Conservation (phyloP, 352 stramenopile genomes). For the Discostella stelligera region DNA sequence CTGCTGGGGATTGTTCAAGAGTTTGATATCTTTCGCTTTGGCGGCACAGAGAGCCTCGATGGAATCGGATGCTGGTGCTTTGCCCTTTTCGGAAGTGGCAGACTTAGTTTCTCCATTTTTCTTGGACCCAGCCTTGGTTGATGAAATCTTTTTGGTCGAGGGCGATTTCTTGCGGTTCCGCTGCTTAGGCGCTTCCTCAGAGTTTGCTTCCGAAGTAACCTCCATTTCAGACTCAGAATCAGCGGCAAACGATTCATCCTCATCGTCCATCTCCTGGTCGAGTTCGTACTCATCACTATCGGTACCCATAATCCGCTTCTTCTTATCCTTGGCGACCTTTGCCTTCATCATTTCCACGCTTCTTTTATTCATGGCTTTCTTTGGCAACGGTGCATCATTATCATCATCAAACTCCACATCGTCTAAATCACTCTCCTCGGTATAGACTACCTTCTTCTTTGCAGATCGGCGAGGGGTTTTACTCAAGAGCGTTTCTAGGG, state of each 20-base stretch:
- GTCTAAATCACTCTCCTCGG: constrained; percentile 21
- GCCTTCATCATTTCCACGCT: constrained; percentile 8
- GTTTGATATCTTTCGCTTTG: constrained; percentile 28
- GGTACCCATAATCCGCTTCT: constrained; percentile 13
- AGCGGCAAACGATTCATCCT: constrained; percentile 36
- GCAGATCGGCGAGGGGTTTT: constrained; percentile 13
- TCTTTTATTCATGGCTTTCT: constrained; percentile 9
- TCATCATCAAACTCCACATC: constrained; percentile 17
- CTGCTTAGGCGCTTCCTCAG: neutral
- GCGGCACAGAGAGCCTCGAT: constrained; percentile 25
- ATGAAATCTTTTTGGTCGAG: constrained; percentile 22
- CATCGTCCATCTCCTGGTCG: constrained; percentile 25
- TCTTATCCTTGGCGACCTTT: constrained; percentile 21
- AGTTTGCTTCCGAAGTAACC: constrained; percentile 3
- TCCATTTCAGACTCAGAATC: constrained; percentile 42
- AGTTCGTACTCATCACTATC: constrained; percentile 42
- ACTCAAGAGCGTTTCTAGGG: neutral
- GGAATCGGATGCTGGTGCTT: constrained; percentile 1
- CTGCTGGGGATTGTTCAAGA: constrained; percentile 50
- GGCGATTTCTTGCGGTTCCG: constrained; percentile 17
- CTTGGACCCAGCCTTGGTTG: neutral
- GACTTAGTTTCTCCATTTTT: neutral
- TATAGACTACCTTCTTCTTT: constrained; percentile 40
- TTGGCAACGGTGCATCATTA: constrained; percentile 10
- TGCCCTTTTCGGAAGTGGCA: neutral